phyloP scores from a whole-genome alignment of 1,139 yeast genomes.

The Lipomyces yarrowii region DNA sequence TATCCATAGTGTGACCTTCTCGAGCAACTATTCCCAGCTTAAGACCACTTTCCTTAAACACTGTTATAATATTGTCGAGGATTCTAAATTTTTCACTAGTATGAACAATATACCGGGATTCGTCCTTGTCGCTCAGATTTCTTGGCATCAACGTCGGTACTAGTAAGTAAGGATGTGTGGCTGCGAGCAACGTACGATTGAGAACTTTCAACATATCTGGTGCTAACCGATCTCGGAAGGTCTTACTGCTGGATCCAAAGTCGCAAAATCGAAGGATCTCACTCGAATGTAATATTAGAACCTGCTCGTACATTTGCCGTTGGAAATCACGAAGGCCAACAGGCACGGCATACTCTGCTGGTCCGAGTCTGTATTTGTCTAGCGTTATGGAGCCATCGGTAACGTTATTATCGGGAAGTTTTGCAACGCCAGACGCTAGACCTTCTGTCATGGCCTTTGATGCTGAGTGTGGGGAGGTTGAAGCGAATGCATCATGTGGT shows the following conservation, averaged over 20 bases:
- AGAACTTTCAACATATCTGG: slow-evolving; percentile 65
- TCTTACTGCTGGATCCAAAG: slow-evolving; percentile 11
- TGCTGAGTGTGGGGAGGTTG: slow-evolving; percentile 10
- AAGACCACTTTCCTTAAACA: slow-evolving; percentile 47
- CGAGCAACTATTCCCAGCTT: slow-evolving; percentile 57
- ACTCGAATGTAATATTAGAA: slow-evolving; percentile 85
- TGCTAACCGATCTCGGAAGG: slow-evolving; percentile 50
- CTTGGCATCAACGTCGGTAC: slow-evolving; percentile 88
- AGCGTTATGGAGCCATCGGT: slow-evolving; percentile 28
- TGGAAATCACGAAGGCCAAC: slow-evolving; percentile 90
- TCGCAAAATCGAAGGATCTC: slow-evolving; percentile 85
- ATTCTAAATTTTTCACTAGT: slow-evolving; percentile 86
- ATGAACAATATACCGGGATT: slow-evolving; percentile 71
- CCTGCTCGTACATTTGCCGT: slow-evolving; percentile 88
- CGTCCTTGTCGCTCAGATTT: slow-evolving; percentile 72
- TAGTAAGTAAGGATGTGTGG: slow-evolving; percentile 85
- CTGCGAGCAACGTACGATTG: slow-evolving; percentile 72
- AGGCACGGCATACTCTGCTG: slow-evolving; percentile 78
- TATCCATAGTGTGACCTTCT: slow-evolving; percentile 68
- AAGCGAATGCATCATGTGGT: not conserved
- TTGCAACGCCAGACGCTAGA: slow-evolving; percentile 22
- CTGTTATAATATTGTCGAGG: slow-evolving; percentile 37
- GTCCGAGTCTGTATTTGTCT: slow-evolving; percentile 38
- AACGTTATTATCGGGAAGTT: slow-evolving; percentile 22
- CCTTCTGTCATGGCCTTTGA: slow-evolving; percentile 24